These are phyloP conservation scores for Adansonia digitata DNA, from an alignment of 345 rosid genomes.

Conservation along the genomic window DNA sequence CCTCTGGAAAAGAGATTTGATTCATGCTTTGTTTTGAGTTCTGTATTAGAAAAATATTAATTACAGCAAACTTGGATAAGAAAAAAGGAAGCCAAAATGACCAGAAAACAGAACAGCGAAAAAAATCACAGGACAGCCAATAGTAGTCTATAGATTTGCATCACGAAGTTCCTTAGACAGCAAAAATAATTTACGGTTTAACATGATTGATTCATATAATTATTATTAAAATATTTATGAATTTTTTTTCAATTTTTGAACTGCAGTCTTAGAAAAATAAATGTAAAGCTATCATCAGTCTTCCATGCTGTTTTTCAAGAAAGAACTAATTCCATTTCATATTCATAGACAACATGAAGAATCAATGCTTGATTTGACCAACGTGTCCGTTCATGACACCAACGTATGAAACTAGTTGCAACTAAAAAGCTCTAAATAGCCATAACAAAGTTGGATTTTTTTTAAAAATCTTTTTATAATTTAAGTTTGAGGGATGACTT, in stretches of 20 bases:
- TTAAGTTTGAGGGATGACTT: too few species aligned
- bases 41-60: not conserved
- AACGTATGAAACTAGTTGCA: not conserved
- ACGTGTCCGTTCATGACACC: not conserved
- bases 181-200: too few species aligned
- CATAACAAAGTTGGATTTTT: not conserved
- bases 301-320: not conserved
- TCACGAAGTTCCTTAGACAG: not conserved
- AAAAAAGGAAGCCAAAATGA: not conserved
- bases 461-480: not conserved
- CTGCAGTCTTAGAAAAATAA: too few species aligned
- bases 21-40: not conserved
- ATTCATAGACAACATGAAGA: not conserved
- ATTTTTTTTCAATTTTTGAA: not conserved
- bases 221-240: not conserved
- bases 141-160: not conserved
- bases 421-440: not conserved
- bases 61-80: not conserved
- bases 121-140: not conserved
- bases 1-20: not conserved
- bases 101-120: not conserved
- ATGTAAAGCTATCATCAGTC: not conserved
- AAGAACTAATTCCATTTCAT: not conserved
- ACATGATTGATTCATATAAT: not conserved
- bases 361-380: slow-evolving; percentile 7